A percentile compares a stretch with the other conserved stretches of the same genome.
Conservation (phyloP, 371 early-diverging fungal species). For the Mucor velutinosus region DNA sequence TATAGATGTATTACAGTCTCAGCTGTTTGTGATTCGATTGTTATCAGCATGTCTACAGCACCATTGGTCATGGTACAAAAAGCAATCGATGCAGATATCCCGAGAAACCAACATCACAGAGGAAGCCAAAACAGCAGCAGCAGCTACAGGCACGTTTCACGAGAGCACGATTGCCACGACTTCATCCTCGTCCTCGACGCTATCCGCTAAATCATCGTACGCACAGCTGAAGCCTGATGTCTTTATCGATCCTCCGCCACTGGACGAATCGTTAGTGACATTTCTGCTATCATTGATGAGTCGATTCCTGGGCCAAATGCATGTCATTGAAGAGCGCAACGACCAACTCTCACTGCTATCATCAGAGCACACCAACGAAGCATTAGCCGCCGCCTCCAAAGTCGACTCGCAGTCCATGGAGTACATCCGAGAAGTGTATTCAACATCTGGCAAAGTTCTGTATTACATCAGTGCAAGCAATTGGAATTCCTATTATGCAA, state of each 20-base stretch:
- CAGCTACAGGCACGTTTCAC: constrained; percentile 18
- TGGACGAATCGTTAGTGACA: constrained; percentile 72
- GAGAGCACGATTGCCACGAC: neutral
- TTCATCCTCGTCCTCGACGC: neutral
- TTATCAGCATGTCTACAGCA: constrained; percentile 74
- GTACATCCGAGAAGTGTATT: constrained; percentile 57
- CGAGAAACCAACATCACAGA: constrained; percentile 13
- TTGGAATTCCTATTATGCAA: constrained; percentile 73
- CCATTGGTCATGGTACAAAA: constrained; percentile 69
- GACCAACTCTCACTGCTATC: constrained; percentile 41
- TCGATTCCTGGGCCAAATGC: constrained; percentile 59
- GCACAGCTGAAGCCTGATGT: neutral
- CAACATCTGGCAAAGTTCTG: constrained; percentile 68
- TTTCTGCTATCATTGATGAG: constrained; percentile 65
- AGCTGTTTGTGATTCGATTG: constrained; percentile 71
- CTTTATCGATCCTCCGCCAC: constrained; percentile 68
- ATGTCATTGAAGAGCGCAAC: constrained; percentile 49
- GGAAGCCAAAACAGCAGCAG: constrained; percentile 26
- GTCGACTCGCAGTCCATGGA: constrained; percentile 34
- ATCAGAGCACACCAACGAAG: constrained; percentile 29
- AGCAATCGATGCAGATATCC: constrained; percentile 29
- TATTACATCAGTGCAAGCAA: constrained; percentile 81
- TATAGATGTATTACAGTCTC: constrained; percentile 68
- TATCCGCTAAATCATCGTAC: constrained; percentile 1
- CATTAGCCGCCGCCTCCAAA: constrained; percentile 26